Evolutionary conservation across 192 early-diverging fungal genomes (phyloP), one percentile per base, ranked within the genome.

Genomic region (Backusella australiensis): DNA sequence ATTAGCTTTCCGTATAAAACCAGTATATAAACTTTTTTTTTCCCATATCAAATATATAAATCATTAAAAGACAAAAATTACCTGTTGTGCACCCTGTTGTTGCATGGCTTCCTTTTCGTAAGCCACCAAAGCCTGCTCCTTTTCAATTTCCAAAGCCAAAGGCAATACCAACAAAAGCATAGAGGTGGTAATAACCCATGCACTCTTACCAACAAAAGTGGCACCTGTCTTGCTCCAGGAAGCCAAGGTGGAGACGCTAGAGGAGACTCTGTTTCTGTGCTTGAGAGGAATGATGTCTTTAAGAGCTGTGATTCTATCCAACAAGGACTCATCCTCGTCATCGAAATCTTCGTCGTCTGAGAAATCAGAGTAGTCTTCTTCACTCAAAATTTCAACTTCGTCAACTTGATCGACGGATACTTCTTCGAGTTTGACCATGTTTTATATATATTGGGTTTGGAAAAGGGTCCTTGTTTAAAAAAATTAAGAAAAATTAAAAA

Each of bases 151-250:
- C 65, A 95, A 82, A 11, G 94, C 94, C 49, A 98, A 86, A 44
- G 96, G 96, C 74, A 97, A 82, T 63, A 93, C 89, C 14, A 98
- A 82, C 4, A 98, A 83, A 74, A 96, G 78, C 26, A 93, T 95
- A 49, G 89, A 90, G 23, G 95, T 98, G 34, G 95, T 94, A 23
- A 97, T 80, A 12, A 98, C 91, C 96, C 96, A 98, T 39, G 92
- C 89, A 23, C 90, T 89, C 83, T 94, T 95, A 34, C 95, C 95
- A 23, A 91, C 85, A 81, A 94, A 86, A 21, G 85, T 85, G 35
- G 88, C 83, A 39, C 89, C 86, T 67, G 83, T 80, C 71, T 79
- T 82, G 34, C 91, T 87, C 86, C 88, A 91, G 52, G 85, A 86
- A 46, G 82, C 84, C 35, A 92, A 74, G 0, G 86, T 83, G n/a